phyloP scores from a whole-genome alignment of 2,329 filamentous ascomycete genomes.

The Colletotrichum sp. region DNA sequence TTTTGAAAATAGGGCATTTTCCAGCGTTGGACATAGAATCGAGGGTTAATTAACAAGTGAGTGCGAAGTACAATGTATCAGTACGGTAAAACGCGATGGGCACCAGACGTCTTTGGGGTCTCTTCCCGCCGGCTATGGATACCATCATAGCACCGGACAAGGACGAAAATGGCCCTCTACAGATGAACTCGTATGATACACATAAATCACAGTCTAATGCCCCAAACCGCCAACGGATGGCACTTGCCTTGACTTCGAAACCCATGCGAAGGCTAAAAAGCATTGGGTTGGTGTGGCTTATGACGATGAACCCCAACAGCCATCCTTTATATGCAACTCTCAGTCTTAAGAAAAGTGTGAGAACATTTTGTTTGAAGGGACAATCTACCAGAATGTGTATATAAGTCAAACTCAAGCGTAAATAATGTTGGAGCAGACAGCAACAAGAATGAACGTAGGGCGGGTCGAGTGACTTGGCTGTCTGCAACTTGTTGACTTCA shows the following conservation, averaged over 20 bases:
- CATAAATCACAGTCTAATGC: background rate
- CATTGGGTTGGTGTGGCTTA: background rate
- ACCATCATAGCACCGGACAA: background rate
- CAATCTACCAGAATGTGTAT: background rate
- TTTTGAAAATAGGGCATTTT: too few species aligned
- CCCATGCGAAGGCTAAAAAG: too few species aligned
- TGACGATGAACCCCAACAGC: background rate
- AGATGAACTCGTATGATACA: background rate
- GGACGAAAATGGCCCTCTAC: background rate
- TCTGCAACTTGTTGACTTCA: background rate
- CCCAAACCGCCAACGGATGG: background rate
- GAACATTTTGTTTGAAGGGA: background rate
- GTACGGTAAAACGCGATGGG: background rate
- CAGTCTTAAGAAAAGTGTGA: background rate
- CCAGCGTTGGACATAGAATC: too few species aligned
- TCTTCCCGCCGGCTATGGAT: background rate
- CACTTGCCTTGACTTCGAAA: background rate
- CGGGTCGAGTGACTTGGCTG: background rate
- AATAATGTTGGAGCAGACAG: background rate
- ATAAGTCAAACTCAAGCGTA: background rate
- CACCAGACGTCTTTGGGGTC: background rate
- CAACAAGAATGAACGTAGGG: background rate
- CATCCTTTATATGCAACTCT: background rate
- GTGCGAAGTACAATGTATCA: background rate
- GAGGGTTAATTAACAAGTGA: fast-evolving